phyloP scores from a whole-genome alignment of 345 rosid genomes.

The Draba incana region DNA sequence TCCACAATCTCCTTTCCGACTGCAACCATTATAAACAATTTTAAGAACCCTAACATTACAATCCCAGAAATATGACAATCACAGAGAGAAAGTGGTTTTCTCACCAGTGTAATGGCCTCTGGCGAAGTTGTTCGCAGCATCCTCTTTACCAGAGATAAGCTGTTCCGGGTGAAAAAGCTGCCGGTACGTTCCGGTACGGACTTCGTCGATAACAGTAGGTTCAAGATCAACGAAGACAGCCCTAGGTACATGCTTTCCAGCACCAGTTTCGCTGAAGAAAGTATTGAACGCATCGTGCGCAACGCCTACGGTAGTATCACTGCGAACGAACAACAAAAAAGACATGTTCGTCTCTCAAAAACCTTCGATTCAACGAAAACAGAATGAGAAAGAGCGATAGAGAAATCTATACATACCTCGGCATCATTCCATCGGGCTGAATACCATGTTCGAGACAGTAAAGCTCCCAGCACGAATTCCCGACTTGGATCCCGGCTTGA shows the following conservation, averaged over 20 bases:
- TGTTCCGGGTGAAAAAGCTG: constrained; percentile 79
- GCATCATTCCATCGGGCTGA: constrained; percentile 66
- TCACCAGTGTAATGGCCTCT: constrained; percentile 72
- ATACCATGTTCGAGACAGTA: constrained; percentile 52
- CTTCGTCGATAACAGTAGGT: constrained; percentile 42
- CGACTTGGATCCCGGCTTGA: constrained; percentile 61
- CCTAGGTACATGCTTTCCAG: constrained; percentile 40
- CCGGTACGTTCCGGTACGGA: constrained; percentile 47
- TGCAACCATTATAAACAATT: constrained; percentile 24
- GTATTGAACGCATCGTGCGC: constrained; percentile 43
- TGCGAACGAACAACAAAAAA: background rate
- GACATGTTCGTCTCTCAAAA: constrained; percentile 19
- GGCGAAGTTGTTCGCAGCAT: constrained; percentile 73
- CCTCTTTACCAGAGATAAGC: constrained; percentile 74
- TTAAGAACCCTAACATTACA: background rate
- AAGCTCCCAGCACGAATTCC: constrained; percentile 58
- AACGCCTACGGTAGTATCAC: constrained; percentile 39
- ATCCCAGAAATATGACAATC: no score
- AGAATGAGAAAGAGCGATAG: background rate
- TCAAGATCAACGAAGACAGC: constrained; percentile 41
- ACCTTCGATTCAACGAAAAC: background rate
- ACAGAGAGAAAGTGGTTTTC: background rate
- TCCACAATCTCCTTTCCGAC: constrained; percentile 77
- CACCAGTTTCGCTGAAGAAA: constrained; percentile 43
- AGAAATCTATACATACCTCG: constrained; percentile 43